Base-by-base conservation (phyloP, 2,329 filamentous ascomycete genomes). In the Cytospora mali region DNA sequence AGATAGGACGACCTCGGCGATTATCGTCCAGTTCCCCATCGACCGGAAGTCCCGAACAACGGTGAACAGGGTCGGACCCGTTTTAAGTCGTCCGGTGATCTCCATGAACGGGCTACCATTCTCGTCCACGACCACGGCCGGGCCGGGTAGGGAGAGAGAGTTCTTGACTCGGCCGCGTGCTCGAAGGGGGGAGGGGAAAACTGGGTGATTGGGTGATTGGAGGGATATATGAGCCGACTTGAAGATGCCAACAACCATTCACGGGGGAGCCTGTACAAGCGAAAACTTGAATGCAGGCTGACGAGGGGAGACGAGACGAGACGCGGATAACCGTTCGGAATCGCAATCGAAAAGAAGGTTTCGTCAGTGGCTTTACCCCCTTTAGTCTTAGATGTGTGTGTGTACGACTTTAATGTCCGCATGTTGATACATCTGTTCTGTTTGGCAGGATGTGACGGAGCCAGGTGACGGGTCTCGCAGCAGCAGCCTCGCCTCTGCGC, bases 31-130 rank as follows among this genome's bases (percentile, higher is more conserved):
- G 23, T 21, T 31, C 33, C 28, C 35, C 58, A 60, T 35, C 25
- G 33, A 50, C 58, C 58, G 58, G 58, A 48, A 51, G 42, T 48
- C 50, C 58, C 58, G 58, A 42, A 11, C 29, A 31, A 35, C 21
- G 55, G 55, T 57, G 35, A 31, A 50, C 50, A 39, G 50, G 49
- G 33, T 31, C 53, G 46, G 31, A 46, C 58, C 31, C 21, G 53
- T 49, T 48, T 56, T 46, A 33, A 56, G 53, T 46, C 42, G 31
- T 21, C 59, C 59, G 59, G 59, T 48, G 56, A 62, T 62, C 53
- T 62, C 59, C 59, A 62, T 53, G 59, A 33, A 33, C 35, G 46
- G 59, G 35, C 35, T 29, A 48, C 42, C 11, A 46, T 46, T 21
- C 9, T 46, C 42, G 42, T 21, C 42, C 46, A 59, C 49, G 49